Base-by-base conservation (phyloP, 2,329 filamentous ascomycete genomes). In the Trichoderma asperellum region DNA sequence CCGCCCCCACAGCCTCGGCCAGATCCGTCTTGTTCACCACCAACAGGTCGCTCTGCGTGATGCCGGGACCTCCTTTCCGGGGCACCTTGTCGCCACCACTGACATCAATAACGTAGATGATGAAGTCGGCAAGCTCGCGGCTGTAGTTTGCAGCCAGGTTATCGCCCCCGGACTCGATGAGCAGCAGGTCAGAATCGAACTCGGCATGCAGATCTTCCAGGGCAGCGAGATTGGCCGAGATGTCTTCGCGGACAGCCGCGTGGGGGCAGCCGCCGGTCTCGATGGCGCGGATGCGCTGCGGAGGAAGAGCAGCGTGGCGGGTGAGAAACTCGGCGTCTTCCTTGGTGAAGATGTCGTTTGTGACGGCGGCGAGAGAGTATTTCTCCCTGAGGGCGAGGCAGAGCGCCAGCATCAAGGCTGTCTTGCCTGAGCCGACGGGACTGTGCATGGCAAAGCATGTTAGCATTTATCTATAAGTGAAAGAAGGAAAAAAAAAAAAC, bases 321-420 rank as follows among this genome's bases (percentile, higher is more conserved):
- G 93, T 97, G 32, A 99, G 89, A 84, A 99, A 99, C 81, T 98
- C 96, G 84, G 94, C 94, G 85, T 99, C 96, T 83, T 99, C 96
- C 73, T 92, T 91, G 27, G 95, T 98, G 86, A 98, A 98, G 85
- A 98, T 98, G 85, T 98, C 95, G 86, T 98, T 98, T 61, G 96
- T 99, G 27, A 99, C 95, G 70, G 94, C 96, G 0, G 96, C 96
- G 76, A 99, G 92, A 77, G 90, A 93, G 87, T 92, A 94, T 68
- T 87, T 84, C 62, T 90, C 85, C 71, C 96, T 92, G 7, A 99
- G 89, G 8, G 91, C 91, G 43, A 90, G 90, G 84, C 94, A 97
- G 74, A 98, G 92, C 49, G 92, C 91, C 12, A 97, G 89, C 95
- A 99, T 98, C 34, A 98, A 88, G 21, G 96, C 96, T 0, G 96